Percentiles rank a stretch among this genome's conserved stretches.
These are phyloP conservation scores for Volvox africanus DNA, from an alignment of 139 green algal genomes.

Conservation along the genomic window DNA sequence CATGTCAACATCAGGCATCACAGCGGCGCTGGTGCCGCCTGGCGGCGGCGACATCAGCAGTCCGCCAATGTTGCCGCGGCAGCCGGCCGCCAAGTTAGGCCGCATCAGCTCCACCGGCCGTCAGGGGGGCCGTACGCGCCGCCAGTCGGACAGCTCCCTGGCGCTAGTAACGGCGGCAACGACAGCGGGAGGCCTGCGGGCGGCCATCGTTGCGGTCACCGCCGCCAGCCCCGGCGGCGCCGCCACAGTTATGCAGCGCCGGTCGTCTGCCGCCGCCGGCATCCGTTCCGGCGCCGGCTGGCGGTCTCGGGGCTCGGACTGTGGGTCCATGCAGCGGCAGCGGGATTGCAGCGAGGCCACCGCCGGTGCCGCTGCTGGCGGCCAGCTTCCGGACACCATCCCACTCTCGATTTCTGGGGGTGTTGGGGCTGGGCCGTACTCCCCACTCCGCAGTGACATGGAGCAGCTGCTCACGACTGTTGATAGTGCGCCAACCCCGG, in stretches of 20 bases:
- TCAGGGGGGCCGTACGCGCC: neutral
- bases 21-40: neutral
- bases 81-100: neutral
- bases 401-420: neutral
- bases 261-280: neutral
- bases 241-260: too few relatives aligned
- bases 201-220: neutral
- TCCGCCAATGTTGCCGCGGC: neutral
- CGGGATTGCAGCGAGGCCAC: neutral
- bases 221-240: neutral
- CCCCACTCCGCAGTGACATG: neutral
- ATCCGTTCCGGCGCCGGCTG: neutral
- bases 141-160: slow-evolving; percentile 11
- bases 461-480: neutral
- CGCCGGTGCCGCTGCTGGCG: neutral
- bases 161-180: neutral
- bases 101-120: slow-evolving; percentile 1
- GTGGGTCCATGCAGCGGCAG: neutral
- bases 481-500: neutral
- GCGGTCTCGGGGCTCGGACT: slow-evolving; percentile 2
- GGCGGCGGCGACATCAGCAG: neutral
- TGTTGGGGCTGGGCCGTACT: neutral
- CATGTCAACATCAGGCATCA: neutral
- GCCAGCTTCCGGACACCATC: neutral
- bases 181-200: neutral